Base-by-base conservation (phyloP, 2,329 filamentous ascomycete species). In the Colletotrichum sojae region DNA sequence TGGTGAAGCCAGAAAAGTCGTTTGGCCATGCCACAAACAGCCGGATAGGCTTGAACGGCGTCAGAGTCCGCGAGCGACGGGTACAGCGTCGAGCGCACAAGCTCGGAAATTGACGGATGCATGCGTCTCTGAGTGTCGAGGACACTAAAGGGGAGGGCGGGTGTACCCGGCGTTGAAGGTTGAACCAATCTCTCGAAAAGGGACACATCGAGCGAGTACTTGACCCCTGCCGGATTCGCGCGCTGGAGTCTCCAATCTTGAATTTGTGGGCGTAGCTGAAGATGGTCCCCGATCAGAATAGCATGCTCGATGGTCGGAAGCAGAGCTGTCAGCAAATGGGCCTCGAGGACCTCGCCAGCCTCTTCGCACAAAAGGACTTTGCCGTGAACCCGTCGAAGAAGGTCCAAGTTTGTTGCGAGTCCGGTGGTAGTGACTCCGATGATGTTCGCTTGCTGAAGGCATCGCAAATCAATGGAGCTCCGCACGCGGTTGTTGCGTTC, bases 311-410 rank as follows among this genome's bases (percentile, higher is more conserved):
- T 75, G 0, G 84, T 84, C 0, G 89, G 89, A 0, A 91, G 78
- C 4, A 92, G 75, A 0, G 90, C 84, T 0, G 88, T 88, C 1
- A 92, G 75, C 3, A 88, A 79, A 67, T 92, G 90, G 0, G 88
- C 82, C 75, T 93, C 91, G 39, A 92, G 80, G 0, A 93, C 88
- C 70, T 93, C 90, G 0, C 86, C 91, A 2, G 91, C 91, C 73
- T 93, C 91, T 75, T 93, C 91, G 40, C 88, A 91, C 1, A 93
- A 75, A 16, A 93, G 76, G 0, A 91, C 84, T 69, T 91, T 90
- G 39, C 81, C 79, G 6, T 78, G 74, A 2, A 91, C 68, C 8
- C 82, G 81, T 8, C 83, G 81, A 0, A 92, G 78, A 1, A 87
- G 71, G 0, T 81, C 76, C 0, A 89, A 76, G 16, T 87, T 84